These are phyloP conservation scores for Aspergillus persii DNA, from an alignment of 2,329 filamentous ascomycete species.

Conservation along the genomic window DNA sequence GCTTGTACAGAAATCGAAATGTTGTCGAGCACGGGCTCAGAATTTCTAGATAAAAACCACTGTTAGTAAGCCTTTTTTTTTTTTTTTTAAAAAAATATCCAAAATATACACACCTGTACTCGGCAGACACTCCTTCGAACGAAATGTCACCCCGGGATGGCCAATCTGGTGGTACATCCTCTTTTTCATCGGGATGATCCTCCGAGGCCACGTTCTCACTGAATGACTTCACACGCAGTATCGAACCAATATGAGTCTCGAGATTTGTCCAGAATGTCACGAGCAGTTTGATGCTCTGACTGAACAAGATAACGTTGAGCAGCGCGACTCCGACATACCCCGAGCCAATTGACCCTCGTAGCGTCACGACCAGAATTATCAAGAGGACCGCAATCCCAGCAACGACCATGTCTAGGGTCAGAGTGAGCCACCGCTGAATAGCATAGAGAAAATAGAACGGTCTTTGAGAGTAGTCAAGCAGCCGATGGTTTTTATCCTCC, in stretches of 20 bases:
- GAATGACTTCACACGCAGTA: constrained; percentile 56
- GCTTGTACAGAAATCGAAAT: constrained; percentile 46
- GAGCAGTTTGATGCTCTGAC: constrained; percentile 51
- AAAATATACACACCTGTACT: constrained; percentile 36
- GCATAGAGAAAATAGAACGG: constrained; percentile 58
- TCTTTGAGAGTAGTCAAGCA: constrained; percentile 55
- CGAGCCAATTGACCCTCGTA: constrained; percentile 44
- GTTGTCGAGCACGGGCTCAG: constrained; percentile 43
- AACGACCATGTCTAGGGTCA: constrained; percentile 53
- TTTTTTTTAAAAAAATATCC: no score
- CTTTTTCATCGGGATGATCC: constrained; percentile 42
- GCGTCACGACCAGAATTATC: constrained; percentile 49
- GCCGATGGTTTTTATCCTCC: constrained; percentile 45
- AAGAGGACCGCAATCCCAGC: constrained; percentile 49
- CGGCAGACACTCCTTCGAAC: constrained; percentile 46
- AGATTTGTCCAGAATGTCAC: constrained; percentile 56
- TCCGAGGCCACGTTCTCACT: constrained; percentile 45
- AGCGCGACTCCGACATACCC: constrained; percentile 55
- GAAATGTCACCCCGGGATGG: constrained; percentile 43
- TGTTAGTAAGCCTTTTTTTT: constrained; percentile 4
- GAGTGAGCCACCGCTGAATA: constrained; percentile 57
- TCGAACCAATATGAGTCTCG: constrained; percentile 58
- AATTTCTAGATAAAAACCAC: constrained; percentile 11
- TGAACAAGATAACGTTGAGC: constrained; percentile 55
- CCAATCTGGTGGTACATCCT: constrained; percentile 41